Conservation (phyloP, 148 eudicot genomes). For the Talinum fruticosum region DNA sequence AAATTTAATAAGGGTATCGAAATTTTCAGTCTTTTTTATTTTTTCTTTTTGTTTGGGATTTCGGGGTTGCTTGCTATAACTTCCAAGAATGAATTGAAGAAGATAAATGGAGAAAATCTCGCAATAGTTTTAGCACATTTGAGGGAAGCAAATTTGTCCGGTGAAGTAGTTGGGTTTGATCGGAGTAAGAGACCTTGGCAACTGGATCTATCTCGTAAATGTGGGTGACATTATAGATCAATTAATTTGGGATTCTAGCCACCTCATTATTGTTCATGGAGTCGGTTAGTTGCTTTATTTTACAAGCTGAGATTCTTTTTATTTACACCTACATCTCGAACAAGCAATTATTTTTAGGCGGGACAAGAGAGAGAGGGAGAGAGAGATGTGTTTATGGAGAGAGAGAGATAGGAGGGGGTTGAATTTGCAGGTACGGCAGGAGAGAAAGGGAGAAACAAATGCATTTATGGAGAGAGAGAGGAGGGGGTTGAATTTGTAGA, state of each 20-base stretch:
- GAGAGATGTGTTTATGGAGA: too few species aligned
- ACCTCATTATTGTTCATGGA: slow-evolving; percentile 85
- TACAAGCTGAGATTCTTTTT: not conserved
- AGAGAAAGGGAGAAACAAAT: too few species aligned
- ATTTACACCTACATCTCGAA: not conserved
- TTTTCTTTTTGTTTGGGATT: slow-evolving; percentile 12
- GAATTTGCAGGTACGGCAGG: too few species aligned
- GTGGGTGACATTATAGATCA: slow-evolving; percentile 39
- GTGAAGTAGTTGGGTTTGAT: slow-evolving; percentile 68
- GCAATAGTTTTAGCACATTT: slow-evolving; percentile 54
- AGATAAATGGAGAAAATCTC: slow-evolving; percentile 61
- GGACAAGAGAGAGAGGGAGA: too few species aligned
- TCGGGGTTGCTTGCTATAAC: slow-evolving; percentile 96
- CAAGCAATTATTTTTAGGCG: too few species aligned
- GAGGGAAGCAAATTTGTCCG: slow-evolving; percentile 59
- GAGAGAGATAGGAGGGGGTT: too few species aligned
- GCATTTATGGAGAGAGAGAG: too few species aligned
- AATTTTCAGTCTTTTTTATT: not conserved
- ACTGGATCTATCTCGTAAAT: slow-evolving; percentile 35
- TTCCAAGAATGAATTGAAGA: slow-evolving; percentile 83
- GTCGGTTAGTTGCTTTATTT: slow-evolving; percentile 54
- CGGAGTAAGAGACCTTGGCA: slow-evolving; percentile 83
- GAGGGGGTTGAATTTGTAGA: too few species aligned
- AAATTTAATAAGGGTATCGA: not conserved
- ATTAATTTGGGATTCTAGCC: slow-evolving; percentile 34